Conservation (phyloP, 2,329 filamentous ascomycete species). For the Beauveria pseudobassiana region DNA sequence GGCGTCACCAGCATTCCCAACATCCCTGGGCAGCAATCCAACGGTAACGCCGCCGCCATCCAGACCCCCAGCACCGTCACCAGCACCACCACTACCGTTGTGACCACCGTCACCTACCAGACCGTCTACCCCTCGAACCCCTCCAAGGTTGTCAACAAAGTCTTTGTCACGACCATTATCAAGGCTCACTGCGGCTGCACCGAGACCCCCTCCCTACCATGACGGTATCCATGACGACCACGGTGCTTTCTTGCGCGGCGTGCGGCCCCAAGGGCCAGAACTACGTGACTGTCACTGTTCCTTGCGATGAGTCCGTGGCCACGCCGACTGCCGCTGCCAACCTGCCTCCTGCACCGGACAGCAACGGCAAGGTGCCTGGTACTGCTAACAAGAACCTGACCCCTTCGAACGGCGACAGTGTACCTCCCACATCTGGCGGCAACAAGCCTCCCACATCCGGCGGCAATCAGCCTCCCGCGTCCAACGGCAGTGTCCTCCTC, state of each 20-base stretch:
- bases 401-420: no score
- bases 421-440: no score
- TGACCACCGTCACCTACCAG: slow-evolving; percentile 10
- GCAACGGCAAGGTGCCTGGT: no score
- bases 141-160: background rate
- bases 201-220: background rate
- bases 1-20: no score
- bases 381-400: no score
- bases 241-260: slow-evolving; percentile 1
- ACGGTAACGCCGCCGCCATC: background rate
- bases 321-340: background rate
- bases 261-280: slow-evolving; percentile 2
- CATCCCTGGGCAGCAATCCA: background rate
- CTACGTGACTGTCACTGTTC: slow-evolving; percentile 4
- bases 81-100: background rate
- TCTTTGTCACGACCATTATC: slow-evolving; percentile 8
- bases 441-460: no score
- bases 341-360: no score
- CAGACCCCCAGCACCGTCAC: background rate
- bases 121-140: slow-evolving; percentile 5
- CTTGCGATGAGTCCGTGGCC: background rate
- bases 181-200: slow-evolving; percentile 9
- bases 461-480: no score
- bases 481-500: no score
- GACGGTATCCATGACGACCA: slow-evolving; percentile 7